These are phyloP conservation scores for Podosphaera fusca DNA, from an alignment of 2,329 filamentous ascomycete genomes.

Conservation along the genomic window DNA sequence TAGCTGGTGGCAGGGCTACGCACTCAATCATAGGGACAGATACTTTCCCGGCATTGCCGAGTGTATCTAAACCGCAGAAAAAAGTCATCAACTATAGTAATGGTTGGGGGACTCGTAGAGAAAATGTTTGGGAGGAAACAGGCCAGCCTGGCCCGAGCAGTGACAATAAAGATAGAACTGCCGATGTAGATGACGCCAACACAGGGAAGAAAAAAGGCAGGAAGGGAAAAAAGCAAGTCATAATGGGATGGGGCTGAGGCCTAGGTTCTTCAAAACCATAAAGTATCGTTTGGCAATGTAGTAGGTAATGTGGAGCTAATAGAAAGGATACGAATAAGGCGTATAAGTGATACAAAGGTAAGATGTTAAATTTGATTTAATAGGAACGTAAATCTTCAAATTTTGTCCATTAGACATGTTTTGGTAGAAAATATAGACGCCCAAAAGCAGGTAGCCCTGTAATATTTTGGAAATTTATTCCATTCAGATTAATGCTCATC, in stretches of 20 bases:
- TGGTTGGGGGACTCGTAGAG: slow-evolving; percentile 9
- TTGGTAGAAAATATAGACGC: no score
- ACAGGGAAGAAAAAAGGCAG: slow-evolving; percentile 33
- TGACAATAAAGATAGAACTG: neutral
- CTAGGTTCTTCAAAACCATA: neutral
- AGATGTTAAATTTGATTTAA: no score
- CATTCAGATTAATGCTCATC: no score
- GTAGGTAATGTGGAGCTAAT: no score
- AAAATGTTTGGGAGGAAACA: neutral
- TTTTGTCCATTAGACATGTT: no score
- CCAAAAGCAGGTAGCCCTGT: no score
- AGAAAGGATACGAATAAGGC: no score
- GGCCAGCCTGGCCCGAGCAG: neutral
- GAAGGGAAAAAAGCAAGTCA: slow-evolving; percentile 36
- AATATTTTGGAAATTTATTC: no score
- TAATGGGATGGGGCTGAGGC: slow-evolving; percentile 31
- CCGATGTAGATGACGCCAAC: slow-evolving; percentile 2
- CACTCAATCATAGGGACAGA: slow-evolving; percentile 20
- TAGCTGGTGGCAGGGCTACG: neutral
- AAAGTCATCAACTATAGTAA: slow-evolving; percentile 38
- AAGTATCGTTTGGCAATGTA: no score
- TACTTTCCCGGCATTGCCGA: slow-evolving; percentile 63
- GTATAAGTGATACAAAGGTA: no score
- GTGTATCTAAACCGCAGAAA: slow-evolving; percentile 44
- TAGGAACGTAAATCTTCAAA: no score